phyloP scores from a whole-genome alignment of 2,329 filamentous ascomycete species.

The Trichoderma citrinoviride region DNA sequence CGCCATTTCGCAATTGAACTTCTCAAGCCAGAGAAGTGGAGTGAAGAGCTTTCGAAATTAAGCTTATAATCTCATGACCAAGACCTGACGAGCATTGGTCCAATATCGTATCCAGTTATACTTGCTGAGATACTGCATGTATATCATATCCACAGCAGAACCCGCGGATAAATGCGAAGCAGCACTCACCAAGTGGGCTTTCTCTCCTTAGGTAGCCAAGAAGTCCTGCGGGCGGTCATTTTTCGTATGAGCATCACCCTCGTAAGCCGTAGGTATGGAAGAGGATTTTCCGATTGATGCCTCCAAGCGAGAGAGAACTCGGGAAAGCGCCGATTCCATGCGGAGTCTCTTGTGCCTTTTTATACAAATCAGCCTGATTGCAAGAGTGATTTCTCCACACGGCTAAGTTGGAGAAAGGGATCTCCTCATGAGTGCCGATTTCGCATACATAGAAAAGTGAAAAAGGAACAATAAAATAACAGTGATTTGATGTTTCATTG shows the following conservation, averaged over 20 bases:
- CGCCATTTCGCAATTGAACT: too few relatives aligned
- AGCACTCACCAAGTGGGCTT: neutral
- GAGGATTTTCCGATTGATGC: neutral
- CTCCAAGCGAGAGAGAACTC: neutral
- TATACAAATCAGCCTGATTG: neutral
- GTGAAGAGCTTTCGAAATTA: too few relatives aligned
- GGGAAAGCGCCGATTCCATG: neutral
- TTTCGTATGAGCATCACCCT: neutral
- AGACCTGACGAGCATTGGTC: too few relatives aligned
- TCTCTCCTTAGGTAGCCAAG: neutral
- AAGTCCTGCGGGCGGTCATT: neutral
- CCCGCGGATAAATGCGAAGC: neutral
- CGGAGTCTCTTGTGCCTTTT: neutral
- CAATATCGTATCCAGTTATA: neutral
- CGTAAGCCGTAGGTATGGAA: neutral
- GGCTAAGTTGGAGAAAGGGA: slow-evolving; percentile 5
- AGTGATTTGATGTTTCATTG: neutral
- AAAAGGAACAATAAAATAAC: neutral
- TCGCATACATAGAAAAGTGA: neutral
- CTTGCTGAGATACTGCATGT: too few relatives aligned
- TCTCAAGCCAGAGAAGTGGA: too few relatives aligned
- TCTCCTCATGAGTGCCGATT: slow-evolving; percentile 14
- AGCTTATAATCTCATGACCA: too few relatives aligned
- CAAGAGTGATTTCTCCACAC: neutral
- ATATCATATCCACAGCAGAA: neutral